These are phyloP conservation scores for Parafenestella ontariensis DNA, from an alignment of 2,329 filamentous ascomycete species.

Conservation along the genomic window DNA sequence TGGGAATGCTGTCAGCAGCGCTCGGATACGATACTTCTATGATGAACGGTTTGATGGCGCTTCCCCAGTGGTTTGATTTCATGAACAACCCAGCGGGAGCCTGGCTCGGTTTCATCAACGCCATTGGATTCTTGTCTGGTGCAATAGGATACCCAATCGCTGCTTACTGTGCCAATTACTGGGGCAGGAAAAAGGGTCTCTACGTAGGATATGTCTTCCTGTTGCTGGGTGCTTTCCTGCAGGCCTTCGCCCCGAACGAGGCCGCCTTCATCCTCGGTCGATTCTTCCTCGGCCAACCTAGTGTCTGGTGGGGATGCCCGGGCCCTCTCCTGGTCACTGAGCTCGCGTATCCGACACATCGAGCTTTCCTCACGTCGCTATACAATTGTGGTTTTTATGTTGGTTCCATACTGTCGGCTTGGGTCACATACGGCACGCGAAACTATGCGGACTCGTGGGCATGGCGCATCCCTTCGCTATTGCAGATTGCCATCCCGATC, in stretches of 20 bases:
- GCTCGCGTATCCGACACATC: conserved; percentile 51
- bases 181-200: no score
- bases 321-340: conserved; percentile 52
- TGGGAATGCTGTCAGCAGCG: no score
- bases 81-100: conserved; percentile 22
- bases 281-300: conserved; percentile 47
- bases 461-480: conserved; percentile 54
- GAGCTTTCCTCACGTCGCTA: conserved; percentile 42
- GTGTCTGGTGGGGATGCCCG: conserved; percentile 40
- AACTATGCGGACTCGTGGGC: conserved; percentile 45
- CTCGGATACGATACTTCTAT: no score
- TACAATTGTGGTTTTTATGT: conserved; percentile 49
- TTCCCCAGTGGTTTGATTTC: conserved; percentile 22
- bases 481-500: conserved; percentile 40
- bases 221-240: conserved; percentile 23
- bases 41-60: conserved; percentile 37
- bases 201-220: conserved; percentile 47
- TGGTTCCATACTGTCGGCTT: no score
- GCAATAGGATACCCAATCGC: conserved; percentile 8
- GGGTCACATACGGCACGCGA: conserved; percentile 56
- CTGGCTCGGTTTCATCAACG: conserved; percentile 12
- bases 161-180: conserved; percentile 6
- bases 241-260: conserved; percentile 25
- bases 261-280: conserved; percentile 47
- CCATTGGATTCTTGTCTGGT: no score